Percentiles rank a stretch among this genome's conserved stretches.
Conservation (phyloP, 2,329 filamentous ascomycete genomes). For the Dothiorella sarmentorum region DNA sequence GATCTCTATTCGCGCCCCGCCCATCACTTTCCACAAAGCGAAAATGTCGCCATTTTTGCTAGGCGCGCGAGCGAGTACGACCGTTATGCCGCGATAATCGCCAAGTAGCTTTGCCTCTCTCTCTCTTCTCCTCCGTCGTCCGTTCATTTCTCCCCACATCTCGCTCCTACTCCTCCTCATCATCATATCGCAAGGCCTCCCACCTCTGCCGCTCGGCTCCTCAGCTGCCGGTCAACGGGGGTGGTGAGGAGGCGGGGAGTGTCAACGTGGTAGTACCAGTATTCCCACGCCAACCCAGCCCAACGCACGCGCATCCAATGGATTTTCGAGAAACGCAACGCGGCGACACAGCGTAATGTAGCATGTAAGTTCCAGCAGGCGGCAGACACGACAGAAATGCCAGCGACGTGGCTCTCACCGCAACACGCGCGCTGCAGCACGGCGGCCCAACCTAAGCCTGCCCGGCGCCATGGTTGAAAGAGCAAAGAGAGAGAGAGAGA, state of each 20-base stretch:
- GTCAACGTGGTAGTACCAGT: background rate
- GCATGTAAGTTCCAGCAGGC: no score
- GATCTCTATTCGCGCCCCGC: constrained; percentile 5
- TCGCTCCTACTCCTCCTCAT: background rate
- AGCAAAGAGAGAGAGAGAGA: background rate
- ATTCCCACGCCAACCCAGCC: background rate
- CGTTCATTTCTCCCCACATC: background rate
- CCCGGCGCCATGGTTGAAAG: background rate
- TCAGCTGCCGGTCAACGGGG: background rate
- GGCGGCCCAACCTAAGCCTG: background rate
- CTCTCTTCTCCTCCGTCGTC: background rate
- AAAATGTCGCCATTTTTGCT: background rate
- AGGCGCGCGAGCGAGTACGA: background rate
- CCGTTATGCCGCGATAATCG: background rate
- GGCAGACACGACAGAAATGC: background rate
- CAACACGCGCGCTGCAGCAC: background rate
- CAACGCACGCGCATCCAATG: background rate
- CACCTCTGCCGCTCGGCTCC: background rate
- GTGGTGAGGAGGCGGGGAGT: background rate
- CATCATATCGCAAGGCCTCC: background rate
- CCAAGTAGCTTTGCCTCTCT: background rate
- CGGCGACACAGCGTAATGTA: background rate
- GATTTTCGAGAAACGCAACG: background rate
- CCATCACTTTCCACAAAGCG: background rate
- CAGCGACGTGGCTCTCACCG: background rate